Base-by-base conservation (phyloP, 1,284 basidiomycete species). In the Leccinum huronense region DNA sequence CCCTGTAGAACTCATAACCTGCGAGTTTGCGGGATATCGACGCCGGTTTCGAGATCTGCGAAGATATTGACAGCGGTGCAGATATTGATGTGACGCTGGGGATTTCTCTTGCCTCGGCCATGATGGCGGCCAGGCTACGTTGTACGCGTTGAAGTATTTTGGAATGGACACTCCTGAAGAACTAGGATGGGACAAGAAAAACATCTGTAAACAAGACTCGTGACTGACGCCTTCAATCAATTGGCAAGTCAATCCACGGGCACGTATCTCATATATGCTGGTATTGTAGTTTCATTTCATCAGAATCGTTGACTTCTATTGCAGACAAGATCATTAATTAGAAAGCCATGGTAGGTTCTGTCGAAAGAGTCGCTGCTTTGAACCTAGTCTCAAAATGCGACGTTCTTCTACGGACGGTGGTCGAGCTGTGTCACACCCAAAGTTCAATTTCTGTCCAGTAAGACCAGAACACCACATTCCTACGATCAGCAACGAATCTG, bases 1-100 rank as follows among this genome's bases (percentile, higher is more conserved):
- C 78, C 31, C 78, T 78, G 75, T 95, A 98, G 68, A 98, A 75
- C 2, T 76, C 67, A 33, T 77, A 73, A 1, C 73, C 73, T 6
- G 38, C 36, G 7, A 68, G 63, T 57, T 73, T 73, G 6, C n/a
- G 65, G 5, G 63, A 55, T 34, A 65, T 38, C 1, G 16, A 9
- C 30, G n/a, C 60, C 8, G 51, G 36, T n/a, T 1, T 31, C 31
- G 51, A 40, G 40, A 59, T 58, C 36, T 58, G 63, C 11, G 53
- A 40, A 13, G 57, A 31, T 40, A 23, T 4, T 5, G 27, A 8
- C 14, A 4, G 14, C 5, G 64, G 23, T n/a, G 42, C 10, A 2
- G 11, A 16, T 19, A 4, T 30, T 7, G 51, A 0, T 33, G 38
- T 56, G 42, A 33, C 30, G 7, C 19, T 4, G 1, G 38, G 30